Conservation (phyloP, 768 basidiomycete species). For the Hypholoma fasciculare region DNA sequence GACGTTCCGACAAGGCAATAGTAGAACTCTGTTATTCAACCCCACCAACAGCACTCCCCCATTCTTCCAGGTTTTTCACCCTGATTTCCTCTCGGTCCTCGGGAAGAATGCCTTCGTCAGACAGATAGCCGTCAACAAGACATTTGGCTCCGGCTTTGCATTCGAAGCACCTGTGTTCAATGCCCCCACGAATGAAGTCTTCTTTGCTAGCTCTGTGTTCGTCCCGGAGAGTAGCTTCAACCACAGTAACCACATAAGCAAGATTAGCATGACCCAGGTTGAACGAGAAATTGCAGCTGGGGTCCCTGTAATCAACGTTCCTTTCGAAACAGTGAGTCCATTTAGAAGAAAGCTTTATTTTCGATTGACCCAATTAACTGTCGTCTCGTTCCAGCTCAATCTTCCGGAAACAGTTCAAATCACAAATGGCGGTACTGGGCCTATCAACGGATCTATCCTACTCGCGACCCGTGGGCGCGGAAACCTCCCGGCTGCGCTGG, state of each 20-base stretch:
- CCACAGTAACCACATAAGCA: constrained; percentile 61
- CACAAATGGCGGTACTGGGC: constrained; percentile 68
- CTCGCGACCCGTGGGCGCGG: constrained; percentile 68
- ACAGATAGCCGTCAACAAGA: constrained; percentile 55
- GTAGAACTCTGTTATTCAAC: constrained; percentile 49
- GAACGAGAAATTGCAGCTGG: constrained; percentile 39
- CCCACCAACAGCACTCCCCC: constrained; percentile 51
- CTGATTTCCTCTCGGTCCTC: constrained; percentile 53
- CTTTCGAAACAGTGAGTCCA: constrained; percentile 10
- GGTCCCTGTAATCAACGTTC: constrained; percentile 40
- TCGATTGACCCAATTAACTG: too few species aligned
- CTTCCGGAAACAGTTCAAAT: constrained; percentile 60
- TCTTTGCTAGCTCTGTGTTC: constrained; percentile 69
- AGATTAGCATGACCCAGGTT: constrained; percentile 60
- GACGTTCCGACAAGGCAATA: constrained; percentile 30
- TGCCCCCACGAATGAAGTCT: constrained; percentile 61
- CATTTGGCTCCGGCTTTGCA: constrained; percentile 57
- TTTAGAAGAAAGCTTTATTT: neutral
- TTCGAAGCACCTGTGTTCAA: constrained; percentile 77
- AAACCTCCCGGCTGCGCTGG: constrained; percentile 55
- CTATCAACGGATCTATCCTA: constrained; percentile 54
- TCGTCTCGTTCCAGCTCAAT: constrained; percentile 41
- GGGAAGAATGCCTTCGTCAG: constrained; percentile 56
- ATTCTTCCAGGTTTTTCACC: constrained; percentile 53
- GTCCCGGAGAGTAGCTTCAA: constrained; percentile 62